Evolutionary conservation across 345 rosid genomes (phyloP), one percentile per base, ranked within the genome.

Genomic region (Euphorbia peplus): DNA sequence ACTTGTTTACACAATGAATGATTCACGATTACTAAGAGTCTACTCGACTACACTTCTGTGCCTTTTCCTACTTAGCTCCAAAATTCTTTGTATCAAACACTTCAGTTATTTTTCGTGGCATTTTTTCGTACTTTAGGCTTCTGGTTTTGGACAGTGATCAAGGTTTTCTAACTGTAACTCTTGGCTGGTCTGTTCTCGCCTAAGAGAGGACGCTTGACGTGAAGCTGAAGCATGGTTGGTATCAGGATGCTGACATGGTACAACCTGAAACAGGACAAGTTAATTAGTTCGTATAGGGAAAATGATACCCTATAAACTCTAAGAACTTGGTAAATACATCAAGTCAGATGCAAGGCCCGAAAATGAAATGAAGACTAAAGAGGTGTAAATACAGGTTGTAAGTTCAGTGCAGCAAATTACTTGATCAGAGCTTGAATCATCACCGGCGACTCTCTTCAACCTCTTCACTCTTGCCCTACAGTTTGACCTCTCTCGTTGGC

Each of bases 371-470:
- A 18, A n/a, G 21, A 50, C 22, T 58, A 28, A 9, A n/a, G n/a
- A n/a, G n/a, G n/a, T n/a, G n/a, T n/a, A n/a, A n/a, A n/a, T n/a
- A 58, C n/a, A n/a, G 25, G 26, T 53, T 53, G 6, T 26, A 42
- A 16, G 28, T 29, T 47, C 24, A 21, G 9, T 22, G 66, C 18
- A 18, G 55, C 14, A 53, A 22, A 35, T 76, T 79, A 78, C 83
- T 21, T 80, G 75, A 75, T 77, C 74, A 47, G 53, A 52, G 54
- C 56, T 42, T 64, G 70, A 59, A 69, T 69, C 74, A 73, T 64
- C 74, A 48, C 54, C 41, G 10, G 21, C 67, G 63, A 66, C 47
- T 24, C 54, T 76, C 79, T 69, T 77, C 76, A 48, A 53, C 66
- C 80, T 79, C 67, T 81, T 85, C 13, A 73, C 58, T 52, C 8